Evolutionary conservation across 1,139 yeast genomes (phyloP).

Genomic region (Chernovozyma aurita): DNA sequence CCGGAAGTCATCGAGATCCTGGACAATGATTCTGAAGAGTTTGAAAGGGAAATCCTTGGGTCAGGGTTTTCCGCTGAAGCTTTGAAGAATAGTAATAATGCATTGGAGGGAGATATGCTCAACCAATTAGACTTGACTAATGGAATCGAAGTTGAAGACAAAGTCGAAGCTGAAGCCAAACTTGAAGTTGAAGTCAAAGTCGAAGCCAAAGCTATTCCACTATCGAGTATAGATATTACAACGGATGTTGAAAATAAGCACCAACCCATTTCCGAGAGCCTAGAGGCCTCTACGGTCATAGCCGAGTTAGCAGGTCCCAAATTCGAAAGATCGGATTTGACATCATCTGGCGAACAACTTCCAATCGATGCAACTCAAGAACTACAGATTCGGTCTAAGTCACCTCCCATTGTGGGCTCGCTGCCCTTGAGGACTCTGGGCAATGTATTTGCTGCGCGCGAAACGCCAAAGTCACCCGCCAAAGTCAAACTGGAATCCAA

Average conservation of each 20-base stretch:
- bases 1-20: conserved; percentile 4
- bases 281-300: neutral
- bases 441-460: neutral
- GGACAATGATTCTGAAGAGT: conserved; percentile 2
- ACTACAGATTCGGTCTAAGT: neutral
- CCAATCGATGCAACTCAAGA: neutral
- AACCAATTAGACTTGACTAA: neutral
- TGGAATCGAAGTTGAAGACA: neutral
- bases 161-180: neutral
- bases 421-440: neutral
- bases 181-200: neutral
- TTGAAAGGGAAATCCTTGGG: conserved; percentile 4
- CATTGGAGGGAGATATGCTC: neutral
- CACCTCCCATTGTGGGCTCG: neutral
- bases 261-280: neutral
- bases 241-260: neutral
- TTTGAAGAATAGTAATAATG: neutral
- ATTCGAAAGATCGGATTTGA: neutral
- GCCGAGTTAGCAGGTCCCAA: neutral
- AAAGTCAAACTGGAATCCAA: neutral
- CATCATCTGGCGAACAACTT: neutral
- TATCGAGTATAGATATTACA: too few relatives aligned
- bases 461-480: neutral
- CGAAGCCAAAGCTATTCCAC: too few relatives aligned
- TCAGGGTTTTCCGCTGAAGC: conserved; percentile 3